Base-by-base conservation (phyloP, 352 stramenopile genomes). In the Pythium rishiriense region DNA sequence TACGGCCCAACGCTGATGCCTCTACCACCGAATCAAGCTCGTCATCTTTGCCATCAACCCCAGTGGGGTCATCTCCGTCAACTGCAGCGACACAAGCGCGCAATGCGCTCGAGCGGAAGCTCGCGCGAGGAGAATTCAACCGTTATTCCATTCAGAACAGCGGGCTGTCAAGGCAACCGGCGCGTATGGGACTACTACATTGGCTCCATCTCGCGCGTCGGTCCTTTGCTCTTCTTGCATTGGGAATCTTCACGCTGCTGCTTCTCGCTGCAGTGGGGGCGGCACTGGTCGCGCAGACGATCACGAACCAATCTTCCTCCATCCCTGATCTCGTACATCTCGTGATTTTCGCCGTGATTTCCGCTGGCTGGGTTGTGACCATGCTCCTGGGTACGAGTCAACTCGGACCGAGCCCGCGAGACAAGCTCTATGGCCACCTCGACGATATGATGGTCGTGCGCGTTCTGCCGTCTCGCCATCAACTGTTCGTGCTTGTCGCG, bases 331-430 rank as follows among this genome's bases (percentile, higher is more conserved):
- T 64, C 35, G 53, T 63, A 3, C 58, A 67, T 33, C 54, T 73
- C 41, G 53, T 56, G 9, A 42, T 62, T 26, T 68, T 73, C 22
- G 37, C 33, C 2, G 17, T 53, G 15, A 72, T 89, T 33, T 61
- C 81, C 7, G 19, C 76, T 3, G 78, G 78, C 3, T 91, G 79
- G 80, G 25, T 84, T 29, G 37, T 82, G 28, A 76, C 69, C 2
- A 75, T 79, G 58, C 62, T 76, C 22, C 61, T 76, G 4, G 76
- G 58, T 28, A 77, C 73, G 50, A 64, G 73, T n/a, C 74, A 81
- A 43, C 48, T 88, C 21, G 74, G 83, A 21, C 70, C 79, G 7
- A 69, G 68, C 3, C 66, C 69, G 31, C 76, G 69, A 12, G 52
- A 72, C 19, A 75, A 78, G 24, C 60, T 87, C 3, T 69, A 81